Base-by-base conservation (phyloP, 2,329 filamentous ascomycete species). In the Stemphylium vesicarium region DNA sequence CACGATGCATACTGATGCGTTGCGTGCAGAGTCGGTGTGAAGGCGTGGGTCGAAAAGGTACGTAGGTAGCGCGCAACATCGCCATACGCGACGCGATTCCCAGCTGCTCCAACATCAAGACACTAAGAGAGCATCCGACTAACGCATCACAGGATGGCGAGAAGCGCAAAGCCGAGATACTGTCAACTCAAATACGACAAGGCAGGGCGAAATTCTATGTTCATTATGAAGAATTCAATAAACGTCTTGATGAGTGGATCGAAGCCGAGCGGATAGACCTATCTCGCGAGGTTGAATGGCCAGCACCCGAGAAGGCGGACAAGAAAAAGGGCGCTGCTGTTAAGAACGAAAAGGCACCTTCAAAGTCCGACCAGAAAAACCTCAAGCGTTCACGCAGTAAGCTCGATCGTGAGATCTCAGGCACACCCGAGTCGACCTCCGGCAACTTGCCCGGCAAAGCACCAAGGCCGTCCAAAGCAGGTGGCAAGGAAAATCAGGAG, bases 221-320 rank as follows among this genome's bases (percentile, higher is more conserved):
- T 69, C 96, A 98, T 76, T 98, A 97, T 75, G 92, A 96, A 72
- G 96, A 96, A 70, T 98, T 97, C 85, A 98, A 98, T 79, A 98
- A 98, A 68, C 86, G 86, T 81, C 79, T 88, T 29, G 85, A 88
- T 66, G 95, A 99, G 81, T 99, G 95, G 95, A 88, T 99, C 9
- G 83, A 90, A 1, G 85, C 89, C 26, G 82, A 85, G 32, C 86
- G 95, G 32, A 91, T 99, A 63, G 92, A 98, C 74, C 88, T 99
- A 53, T 82, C 84, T 1, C 88, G 92, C 64, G 93, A 97, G 68
- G 95, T 99, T 50, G 95, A 99, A 78, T 99, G 95, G 93, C 95
- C 95, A 16, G 89, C 88, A 57, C 91, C 92, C 9, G 93, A 96
- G 60, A 96, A 96, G 75, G 83, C 88, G 1, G 96, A 96, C 69